phyloP scores from a whole-genome alignment of 192 early-diverging fungal species.

The Phycomyces nitens region DNA sequence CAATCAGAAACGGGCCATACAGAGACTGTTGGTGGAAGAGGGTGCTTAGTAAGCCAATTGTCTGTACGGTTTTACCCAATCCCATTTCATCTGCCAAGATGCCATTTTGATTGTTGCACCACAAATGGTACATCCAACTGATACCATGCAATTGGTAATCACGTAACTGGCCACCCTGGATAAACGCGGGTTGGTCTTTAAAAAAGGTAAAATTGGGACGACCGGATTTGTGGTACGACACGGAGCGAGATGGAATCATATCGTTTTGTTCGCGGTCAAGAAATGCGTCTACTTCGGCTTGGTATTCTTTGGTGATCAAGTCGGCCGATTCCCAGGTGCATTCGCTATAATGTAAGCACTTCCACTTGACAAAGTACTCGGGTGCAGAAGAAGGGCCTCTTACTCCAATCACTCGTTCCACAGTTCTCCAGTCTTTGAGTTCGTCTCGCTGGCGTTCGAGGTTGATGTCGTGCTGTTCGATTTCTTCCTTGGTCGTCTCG shows the following conservation, averaged over 20 bases:
- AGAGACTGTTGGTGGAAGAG: conserved; percentile 80
- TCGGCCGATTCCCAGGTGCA: conserved; percentile 88
- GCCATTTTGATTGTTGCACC: conserved; percentile 94
- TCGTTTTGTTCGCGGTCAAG: conserved; percentile 73
- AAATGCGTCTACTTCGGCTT: conserved; percentile 84
- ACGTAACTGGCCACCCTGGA: conserved; percentile 82
- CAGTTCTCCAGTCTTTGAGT: conserved; percentile 77
- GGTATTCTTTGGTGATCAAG: conserved; percentile 62
- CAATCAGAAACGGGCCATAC: conserved; percentile 93
- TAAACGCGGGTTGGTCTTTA: conserved; percentile 74
- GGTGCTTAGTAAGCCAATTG: conserved; percentile 88
- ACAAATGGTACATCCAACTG: conserved; percentile 96
- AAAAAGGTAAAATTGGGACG: conserved; percentile 79
- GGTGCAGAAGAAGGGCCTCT: conserved; percentile 45
- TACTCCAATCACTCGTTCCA: conserved; percentile 86
- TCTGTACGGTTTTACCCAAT: conserved; percentile 96
- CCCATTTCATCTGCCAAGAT: conserved; percentile 97
- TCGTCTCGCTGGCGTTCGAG: conserved; percentile 75
- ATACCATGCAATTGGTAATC: conserved; percentile 95
- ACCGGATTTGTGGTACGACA: conserved; percentile 43
- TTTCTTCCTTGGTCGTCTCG: conserved; percentile 77
- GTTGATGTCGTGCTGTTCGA: conserved; percentile 84
- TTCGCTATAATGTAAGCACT: conserved; percentile 79
- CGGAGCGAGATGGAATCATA: conserved; percentile 68
- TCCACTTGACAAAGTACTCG: conserved; percentile 95